A percentile compares a stretch with the other conserved stretches of the same genome.
Conservation (phyloP, 208 protist genomes). For the Crithidia acanthocephali region DNA sequence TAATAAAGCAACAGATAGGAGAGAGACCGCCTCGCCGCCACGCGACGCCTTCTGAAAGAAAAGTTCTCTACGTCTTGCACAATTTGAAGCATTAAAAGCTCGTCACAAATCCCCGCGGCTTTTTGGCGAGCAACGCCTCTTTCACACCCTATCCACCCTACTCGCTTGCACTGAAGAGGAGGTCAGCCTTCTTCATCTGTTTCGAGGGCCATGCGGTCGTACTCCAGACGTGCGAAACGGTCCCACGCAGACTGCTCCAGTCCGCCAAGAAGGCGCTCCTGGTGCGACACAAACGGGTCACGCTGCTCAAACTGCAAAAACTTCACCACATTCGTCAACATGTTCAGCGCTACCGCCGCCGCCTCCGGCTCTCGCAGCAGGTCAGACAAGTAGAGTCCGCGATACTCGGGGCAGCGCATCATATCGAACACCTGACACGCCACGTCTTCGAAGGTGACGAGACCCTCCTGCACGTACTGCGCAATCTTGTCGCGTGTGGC, state of each 20-base stretch:
- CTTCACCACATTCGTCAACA: slow-evolving; percentile 94
- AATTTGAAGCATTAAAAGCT: too few relatives aligned
- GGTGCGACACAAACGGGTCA: slow-evolving; percentile 88
- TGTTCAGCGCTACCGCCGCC: slow-evolving; percentile 90
- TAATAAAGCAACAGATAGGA: too few relatives aligned
- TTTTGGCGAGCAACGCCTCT: too few relatives aligned
- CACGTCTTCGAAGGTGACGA: slow-evolving; percentile 87
- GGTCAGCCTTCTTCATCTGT: slow-evolving; percentile 43
- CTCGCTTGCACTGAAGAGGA: too few relatives aligned
- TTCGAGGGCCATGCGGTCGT: slow-evolving; percentile 92
- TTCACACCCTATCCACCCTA: too few relatives aligned
- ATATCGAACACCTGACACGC: slow-evolving; percentile 96
- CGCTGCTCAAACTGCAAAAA: slow-evolving; percentile 94
- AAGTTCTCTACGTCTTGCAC: too few relatives aligned
- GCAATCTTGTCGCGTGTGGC: slow-evolving; percentile 85
- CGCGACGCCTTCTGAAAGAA: too few relatives aligned
- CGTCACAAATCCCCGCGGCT: too few relatives aligned
- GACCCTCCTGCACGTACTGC: slow-evolving; percentile 64
- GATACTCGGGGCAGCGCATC: slow-evolving; percentile 60
- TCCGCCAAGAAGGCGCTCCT: slow-evolving; percentile 68
- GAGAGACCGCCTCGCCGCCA: too few relatives aligned
- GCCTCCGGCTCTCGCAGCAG: slow-evolving; percentile 82
- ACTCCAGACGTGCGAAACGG: slow-evolving; percentile 92
- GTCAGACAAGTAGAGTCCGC: slow-evolving; percentile 84
- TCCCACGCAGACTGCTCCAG: slow-evolving; percentile 92